Evolutionary conservation across 2,329 filamentous ascomycete species (phyloP).

Genomic region (Fusarium coffeatum): DNA sequence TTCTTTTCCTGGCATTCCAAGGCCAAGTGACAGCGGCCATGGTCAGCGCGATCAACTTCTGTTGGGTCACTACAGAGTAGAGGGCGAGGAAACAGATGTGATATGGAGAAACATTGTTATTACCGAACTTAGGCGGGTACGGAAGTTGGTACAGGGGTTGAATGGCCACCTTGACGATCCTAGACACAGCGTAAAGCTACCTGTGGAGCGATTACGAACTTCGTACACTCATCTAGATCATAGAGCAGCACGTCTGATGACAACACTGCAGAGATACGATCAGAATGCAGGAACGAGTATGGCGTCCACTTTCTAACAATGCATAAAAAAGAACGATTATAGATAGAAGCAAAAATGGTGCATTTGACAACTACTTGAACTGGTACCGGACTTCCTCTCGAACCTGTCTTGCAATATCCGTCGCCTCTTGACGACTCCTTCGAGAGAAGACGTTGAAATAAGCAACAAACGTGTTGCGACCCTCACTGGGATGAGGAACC

Average conservation of each 20-base stretch:
- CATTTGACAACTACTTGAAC: constrained; percentile 1
- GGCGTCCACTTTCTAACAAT: not conserved
- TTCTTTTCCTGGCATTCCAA: not conserved
- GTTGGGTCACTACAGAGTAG: not conserved
- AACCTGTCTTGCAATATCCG: constrained; percentile 4
- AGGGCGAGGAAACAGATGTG: not conserved
- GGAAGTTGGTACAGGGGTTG: not conserved
- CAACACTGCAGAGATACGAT: not conserved
- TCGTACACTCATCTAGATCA: not conserved
- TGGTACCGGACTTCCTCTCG: constrained; percentile 5
- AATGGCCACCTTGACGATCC: not conserved
- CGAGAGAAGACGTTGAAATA: constrained; percentile 15
- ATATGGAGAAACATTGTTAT: constrained; percentile 4
- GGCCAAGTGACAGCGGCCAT: not conserved
- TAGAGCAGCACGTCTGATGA: not conserved
- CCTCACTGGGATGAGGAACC: constrained; percentile 7
- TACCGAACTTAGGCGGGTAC: not conserved
- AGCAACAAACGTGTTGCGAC: constrained; percentile 14
- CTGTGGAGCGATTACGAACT: not conserved
- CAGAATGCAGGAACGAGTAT: not conserved
- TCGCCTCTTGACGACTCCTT: constrained; percentile 6
- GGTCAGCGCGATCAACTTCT: not conserved
- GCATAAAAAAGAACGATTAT: not conserved
- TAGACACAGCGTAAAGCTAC: not conserved
- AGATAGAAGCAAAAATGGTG: not conserved